Evolutionary conservation across 768 basidiomycete species (phyloP), one percentile per base, ranked within the genome.

Genomic region (Kockovaella imperatae): DNA sequence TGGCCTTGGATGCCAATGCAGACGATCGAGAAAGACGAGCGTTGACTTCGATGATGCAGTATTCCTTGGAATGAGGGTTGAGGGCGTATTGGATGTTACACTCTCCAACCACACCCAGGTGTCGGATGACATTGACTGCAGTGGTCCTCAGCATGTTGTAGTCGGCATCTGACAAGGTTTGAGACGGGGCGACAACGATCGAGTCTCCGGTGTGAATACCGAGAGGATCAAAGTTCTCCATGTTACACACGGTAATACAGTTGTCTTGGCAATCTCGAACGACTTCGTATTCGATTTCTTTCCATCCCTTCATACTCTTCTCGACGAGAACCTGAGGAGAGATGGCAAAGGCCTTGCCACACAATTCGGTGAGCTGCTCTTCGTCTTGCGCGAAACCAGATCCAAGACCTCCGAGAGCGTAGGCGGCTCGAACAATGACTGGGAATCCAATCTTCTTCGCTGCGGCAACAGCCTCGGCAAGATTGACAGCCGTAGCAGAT

Each of bases 201-300:
- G 93, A 99, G 69, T 99, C 93, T 47, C 93, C 93, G 1, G 93
- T 99, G 64, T 99, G 93, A 59, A 95, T 97, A 50, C 93, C 93
- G 23, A 99, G 79, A 26, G 93, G 93, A 71, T 99, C 93, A 60
- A 99, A 99, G 76, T 99, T 99, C 93, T 99, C 93, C 93, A 99
- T 99, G 76, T 99, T 99, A 75, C 93, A 99, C 54, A 97, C 93
- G 0, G 91, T 93, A 74, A 97, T 97, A 69, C 93, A 97, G 69
- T 99, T 99, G 68, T 97, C 87, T 54, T 87, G 78, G 75, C 90
- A 96, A 73, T 99, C 93, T 50, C 93, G 79, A 10, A 97, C 93
- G 42, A 99, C 93, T 69, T 99, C 93, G 61, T 99, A 99, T 75
- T 99, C 93, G 57, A 99, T 93, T 76, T 99, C 93, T 74, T 99